Evolutionary conservation across 164 flowering plant genomes (phyloP).

Genomic region (Vitis riparia): DNA sequence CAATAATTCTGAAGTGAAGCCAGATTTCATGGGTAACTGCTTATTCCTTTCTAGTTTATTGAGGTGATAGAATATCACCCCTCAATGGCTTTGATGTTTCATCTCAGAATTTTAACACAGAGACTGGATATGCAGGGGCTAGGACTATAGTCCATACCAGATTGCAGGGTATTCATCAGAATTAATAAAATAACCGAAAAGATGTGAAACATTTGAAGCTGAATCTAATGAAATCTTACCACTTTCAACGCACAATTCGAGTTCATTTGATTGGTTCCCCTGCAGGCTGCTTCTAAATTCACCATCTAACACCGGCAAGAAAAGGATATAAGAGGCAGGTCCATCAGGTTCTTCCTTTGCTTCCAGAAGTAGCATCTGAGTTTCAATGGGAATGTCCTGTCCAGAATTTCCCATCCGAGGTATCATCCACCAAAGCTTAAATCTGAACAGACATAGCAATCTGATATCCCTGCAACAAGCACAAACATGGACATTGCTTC

Average conservation of each 20-base stretch:
- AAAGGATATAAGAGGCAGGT: slow-evolving; percentile 34
- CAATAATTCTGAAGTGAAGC: too few species aligned
- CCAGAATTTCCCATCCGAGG: slow-evolving; percentile 56
- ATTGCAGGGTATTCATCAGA: neutral
- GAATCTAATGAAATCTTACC: slow-evolving; percentile 25
- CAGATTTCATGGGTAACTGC: too few species aligned
- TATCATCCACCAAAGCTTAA: slow-evolving; percentile 77
- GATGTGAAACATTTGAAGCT: neutral
- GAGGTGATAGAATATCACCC: too few species aligned
- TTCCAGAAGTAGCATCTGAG: slow-evolving; percentile 69
- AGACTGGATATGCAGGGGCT: neutral
- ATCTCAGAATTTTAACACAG: too few species aligned
- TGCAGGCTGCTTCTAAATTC: slow-evolving; percentile 63
- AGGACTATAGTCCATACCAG: neutral
- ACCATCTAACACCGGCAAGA: slow-evolving; percentile 66
- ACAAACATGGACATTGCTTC: neutral
- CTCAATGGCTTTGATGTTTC: too few species aligned
- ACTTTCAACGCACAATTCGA: slow-evolving; percentile 63
- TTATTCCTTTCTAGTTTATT: too few species aligned
- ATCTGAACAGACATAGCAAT: slow-evolving; percentile 47
- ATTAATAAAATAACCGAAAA: neutral
- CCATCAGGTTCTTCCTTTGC: slow-evolving; percentile 28
- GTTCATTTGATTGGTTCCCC: slow-evolving; percentile 56
- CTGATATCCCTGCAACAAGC: slow-evolving; percentile 44
- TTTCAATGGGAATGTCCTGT: slow-evolving; percentile 62